A percentile compares a stretch with the other conserved stretches of the same genome.
These are phyloP conservation scores for Xylaria hypoxylon DNA, from an alignment of 2,329 filamentous ascomycete species.

Conservation along the genomic window DNA sequence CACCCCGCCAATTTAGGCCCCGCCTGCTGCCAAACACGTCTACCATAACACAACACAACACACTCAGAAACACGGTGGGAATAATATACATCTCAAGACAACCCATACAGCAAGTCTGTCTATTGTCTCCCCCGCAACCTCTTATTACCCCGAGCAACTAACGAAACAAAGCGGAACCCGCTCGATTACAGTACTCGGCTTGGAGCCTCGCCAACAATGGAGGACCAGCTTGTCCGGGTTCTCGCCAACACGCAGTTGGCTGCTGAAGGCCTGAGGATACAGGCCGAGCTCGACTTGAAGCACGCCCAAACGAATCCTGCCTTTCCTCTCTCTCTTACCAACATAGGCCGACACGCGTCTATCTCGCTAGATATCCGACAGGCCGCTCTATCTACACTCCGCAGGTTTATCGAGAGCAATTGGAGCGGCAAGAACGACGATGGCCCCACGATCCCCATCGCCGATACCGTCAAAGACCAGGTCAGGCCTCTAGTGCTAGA, in stretches of 20 bases:
- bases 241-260: conserved; percentile 87
- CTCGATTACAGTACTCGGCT: conserved; percentile 8
- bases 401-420: conserved; percentile 83
- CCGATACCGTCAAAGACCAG: conserved; percentile 77
- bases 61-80: conserved; percentile 11
- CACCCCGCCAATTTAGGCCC: conserved; percentile 11
- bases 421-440: conserved; percentile 85
- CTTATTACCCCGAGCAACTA: background rate
- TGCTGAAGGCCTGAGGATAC: conserved; percentile 80
- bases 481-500: conserved; percentile 81
- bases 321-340: conserved; percentile 82
- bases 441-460: conserved; percentile 72
- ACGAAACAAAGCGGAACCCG: conserved; percentile 9
- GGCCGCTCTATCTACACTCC: conserved; percentile 81
- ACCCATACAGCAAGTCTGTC: background rate
- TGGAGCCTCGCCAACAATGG: conserved; percentile 67
- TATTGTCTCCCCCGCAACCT: background rate
- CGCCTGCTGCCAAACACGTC: conserved; percentile 14
- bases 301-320: conserved; percentile 75
- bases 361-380: conserved; percentile 83
- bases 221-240: conserved; percentile 90
- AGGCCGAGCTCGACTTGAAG: conserved; percentile 86
- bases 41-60: conserved; percentile 27
- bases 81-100: conserved; percentile 20
- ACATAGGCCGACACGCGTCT: conserved; percentile 81